Evolutionary conservation across 2,329 filamentous ascomycete genomes (phyloP).

Genomic region (Fusarium agapanthi): DNA sequence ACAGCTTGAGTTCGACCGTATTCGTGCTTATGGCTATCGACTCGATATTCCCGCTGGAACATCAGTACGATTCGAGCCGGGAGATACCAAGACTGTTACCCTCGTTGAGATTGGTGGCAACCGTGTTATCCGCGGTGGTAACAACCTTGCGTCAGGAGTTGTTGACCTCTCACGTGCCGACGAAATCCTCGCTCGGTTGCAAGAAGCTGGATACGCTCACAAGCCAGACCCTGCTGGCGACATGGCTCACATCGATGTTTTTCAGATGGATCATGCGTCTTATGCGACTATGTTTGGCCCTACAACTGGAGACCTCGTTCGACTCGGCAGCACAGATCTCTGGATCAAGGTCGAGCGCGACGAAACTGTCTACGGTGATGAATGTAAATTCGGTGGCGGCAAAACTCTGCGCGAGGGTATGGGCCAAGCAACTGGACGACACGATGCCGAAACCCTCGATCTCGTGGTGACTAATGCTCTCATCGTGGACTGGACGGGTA

Average conservation of each 20-base stretch:
- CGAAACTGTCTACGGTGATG: conserved; percentile 84
- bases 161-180: conserved; percentile 71
- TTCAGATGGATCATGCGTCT: conserved; percentile 77
- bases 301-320: conserved; percentile 85
- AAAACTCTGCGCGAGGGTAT: conserved; percentile 95
- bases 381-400: conserved; percentile 94
- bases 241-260: conserved; percentile 65
- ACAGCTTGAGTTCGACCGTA: conserved; percentile 86
- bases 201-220: conserved; percentile 81
- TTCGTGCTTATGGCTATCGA: conserved; percentile 82
- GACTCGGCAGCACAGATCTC: conserved; percentile 83
- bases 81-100: conserved; percentile 88
- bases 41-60: conserved; percentile 92
- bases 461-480: conserved; percentile 89
- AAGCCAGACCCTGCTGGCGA: conserved; percentile 69
- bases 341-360: conserved; percentile 94
- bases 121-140: conserved; percentile 84
- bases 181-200: conserved; percentile 73
- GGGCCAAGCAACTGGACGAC: conserved; percentile 85
- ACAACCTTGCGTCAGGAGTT: conserved; percentile 76
- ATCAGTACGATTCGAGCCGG: conserved; percentile 92
- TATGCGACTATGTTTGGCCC: conserved; percentile 94
- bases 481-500: conserved; percentile 89
- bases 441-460: conserved; percentile 78
- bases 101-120: conserved; percentile 88